Conservation (phyloP, 192 early-diverging fungal species). For the Helicostylum pulchrum region DNA sequence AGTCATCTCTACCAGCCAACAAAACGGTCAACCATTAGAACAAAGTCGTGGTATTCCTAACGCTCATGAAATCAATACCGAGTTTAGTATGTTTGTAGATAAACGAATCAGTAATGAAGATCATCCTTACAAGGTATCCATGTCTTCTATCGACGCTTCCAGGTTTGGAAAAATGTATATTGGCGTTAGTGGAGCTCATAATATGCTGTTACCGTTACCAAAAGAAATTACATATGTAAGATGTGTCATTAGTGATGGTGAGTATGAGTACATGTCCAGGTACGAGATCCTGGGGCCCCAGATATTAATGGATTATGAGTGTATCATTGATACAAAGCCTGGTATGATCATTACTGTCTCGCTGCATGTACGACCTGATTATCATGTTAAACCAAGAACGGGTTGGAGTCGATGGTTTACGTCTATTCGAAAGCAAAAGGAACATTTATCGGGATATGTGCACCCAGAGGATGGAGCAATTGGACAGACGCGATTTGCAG, state of each 20-base stretch:
- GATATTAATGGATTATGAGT: slow-evolving; percentile 26
- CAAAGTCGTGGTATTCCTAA: slow-evolving; percentile 11
- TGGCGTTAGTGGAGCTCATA: slow-evolving; percentile 13
- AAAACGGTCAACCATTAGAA: too few relatives aligned
- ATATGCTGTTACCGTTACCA: slow-evolving; percentile 21
- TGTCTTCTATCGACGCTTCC: slow-evolving; percentile 1
- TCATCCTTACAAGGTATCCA: not conserved
- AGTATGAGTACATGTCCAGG: slow-evolving; percentile 24
- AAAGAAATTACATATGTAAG: slow-evolving; percentile 28
- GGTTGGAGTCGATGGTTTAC: slow-evolving; percentile 19
- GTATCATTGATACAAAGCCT: slow-evolving; percentile 17
- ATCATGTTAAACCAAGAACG: slow-evolving; percentile 22
- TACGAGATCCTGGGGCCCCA: slow-evolving; percentile 23
- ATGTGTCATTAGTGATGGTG: slow-evolving; percentile 29
- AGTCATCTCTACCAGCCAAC: too few relatives aligned
- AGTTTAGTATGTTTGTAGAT: not conserved
- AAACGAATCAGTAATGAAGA: not conserved
- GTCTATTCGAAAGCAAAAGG: slow-evolving; percentile 23
- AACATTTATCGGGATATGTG: slow-evolving; percentile 26
- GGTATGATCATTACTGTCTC: slow-evolving; percentile 24
- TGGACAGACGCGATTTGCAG: slow-evolving; percentile 29
- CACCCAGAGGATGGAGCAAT: slow-evolving; percentile 28
- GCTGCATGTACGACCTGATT: slow-evolving; percentile 25
- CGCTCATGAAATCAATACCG: slow-evolving; percentile 10
- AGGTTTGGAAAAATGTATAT: slow-evolving; percentile 23